These are phyloP conservation scores for Podila minutissima DNA, from an alignment of 192 early-diverging fungal species.

Conservation along the genomic window DNA sequence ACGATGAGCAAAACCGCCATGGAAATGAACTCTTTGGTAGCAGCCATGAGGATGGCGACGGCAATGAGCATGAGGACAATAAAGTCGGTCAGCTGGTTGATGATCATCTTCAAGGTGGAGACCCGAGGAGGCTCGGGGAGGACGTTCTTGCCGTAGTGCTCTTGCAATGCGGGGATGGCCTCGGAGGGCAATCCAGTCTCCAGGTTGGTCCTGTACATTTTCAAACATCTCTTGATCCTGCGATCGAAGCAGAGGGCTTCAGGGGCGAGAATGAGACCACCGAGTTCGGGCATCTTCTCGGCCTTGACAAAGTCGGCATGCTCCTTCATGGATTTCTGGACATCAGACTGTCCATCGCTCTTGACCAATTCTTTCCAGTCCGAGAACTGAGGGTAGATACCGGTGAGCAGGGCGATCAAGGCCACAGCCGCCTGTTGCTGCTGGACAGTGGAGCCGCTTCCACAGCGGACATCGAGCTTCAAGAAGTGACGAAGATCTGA, in stretches of 20 bases:
- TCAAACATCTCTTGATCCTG: constrained; percentile 76
- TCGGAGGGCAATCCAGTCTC: constrained; percentile 74
- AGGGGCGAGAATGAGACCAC: constrained; percentile 63
- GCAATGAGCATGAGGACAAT: constrained; percentile 91
- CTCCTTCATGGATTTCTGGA: constrained; percentile 76
- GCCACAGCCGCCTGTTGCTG: constrained; percentile 78
- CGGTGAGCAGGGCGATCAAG: constrained; percentile 79
- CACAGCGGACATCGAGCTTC: constrained; percentile 79
- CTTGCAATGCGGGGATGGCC: constrained; percentile 65
- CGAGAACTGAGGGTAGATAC: constrained; percentile 79
- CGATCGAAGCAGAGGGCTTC: constrained; percentile 94
- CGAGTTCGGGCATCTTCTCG: constrained; percentile 56
- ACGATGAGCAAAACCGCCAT: constrained; percentile 68
- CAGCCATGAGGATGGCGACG: constrained; percentile 82
- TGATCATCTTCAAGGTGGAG: constrained; percentile 75
- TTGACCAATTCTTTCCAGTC: constrained; percentile 93
- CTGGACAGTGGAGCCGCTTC: constrained; percentile 68
- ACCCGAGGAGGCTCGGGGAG: constrained; percentile 82
- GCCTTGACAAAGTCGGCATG: constrained; percentile 54
- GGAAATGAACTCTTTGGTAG: constrained; percentile 85
- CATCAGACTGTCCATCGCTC: constrained; percentile 79
- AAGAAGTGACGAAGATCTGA: constrained; percentile 82
- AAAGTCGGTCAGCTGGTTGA: constrained; percentile 89
- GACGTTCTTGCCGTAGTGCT: constrained; percentile 86
- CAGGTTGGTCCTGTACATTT: constrained; percentile 82